Percentiles rank a stretch among this genome's conserved stretches.
Evolutionary conservation across 257 asterid genomes (phyloP).

Genomic region (Leptodermis oblonga): DNA sequence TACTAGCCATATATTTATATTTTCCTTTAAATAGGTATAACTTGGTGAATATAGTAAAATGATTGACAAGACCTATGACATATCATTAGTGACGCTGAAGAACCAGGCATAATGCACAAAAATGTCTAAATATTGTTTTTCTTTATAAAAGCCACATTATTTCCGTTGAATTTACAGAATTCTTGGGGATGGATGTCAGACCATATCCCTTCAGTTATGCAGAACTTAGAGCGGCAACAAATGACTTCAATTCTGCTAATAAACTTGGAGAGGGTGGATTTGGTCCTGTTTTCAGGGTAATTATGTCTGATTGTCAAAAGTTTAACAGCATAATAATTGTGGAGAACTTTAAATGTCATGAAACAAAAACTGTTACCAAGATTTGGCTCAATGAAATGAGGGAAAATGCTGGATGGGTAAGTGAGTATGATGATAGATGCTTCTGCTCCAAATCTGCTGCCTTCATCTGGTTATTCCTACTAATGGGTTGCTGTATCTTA

Average conservation of each 20-base stretch:
- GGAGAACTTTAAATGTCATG: slow-evolving; percentile 1
- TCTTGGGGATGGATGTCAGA: slow-evolving; percentile 60
- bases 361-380: not conserved
- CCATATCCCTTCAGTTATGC: slow-evolving; percentile 65
- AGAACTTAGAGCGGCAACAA: slow-evolving; percentile 64
- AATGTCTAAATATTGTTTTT: not conserved
- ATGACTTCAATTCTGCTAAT: slow-evolving; percentile 53
- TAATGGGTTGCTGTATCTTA: not conserved
- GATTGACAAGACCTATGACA: not conserved
- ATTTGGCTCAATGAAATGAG: not conserved
- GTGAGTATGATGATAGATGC: not conserved
- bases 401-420: not conserved
- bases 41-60: too few relatives aligned
- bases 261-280: too few relatives aligned
- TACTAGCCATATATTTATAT: too few relatives aligned
- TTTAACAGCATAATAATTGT: not conserved
- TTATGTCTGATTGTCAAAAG: not conserved
- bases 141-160: not conserved
- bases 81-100: not conserved
- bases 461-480: not conserved
- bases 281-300: slow-evolving; percentile 83
- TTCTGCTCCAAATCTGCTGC: not conserved
- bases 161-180: slow-evolving; percentile 40
- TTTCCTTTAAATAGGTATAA: too few relatives aligned
- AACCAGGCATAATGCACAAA: not conserved